These are phyloP conservation scores for Haplographium delicatum DNA, from an alignment of 495 filamentous ascomycete species.

Conservation along the genomic window DNA sequence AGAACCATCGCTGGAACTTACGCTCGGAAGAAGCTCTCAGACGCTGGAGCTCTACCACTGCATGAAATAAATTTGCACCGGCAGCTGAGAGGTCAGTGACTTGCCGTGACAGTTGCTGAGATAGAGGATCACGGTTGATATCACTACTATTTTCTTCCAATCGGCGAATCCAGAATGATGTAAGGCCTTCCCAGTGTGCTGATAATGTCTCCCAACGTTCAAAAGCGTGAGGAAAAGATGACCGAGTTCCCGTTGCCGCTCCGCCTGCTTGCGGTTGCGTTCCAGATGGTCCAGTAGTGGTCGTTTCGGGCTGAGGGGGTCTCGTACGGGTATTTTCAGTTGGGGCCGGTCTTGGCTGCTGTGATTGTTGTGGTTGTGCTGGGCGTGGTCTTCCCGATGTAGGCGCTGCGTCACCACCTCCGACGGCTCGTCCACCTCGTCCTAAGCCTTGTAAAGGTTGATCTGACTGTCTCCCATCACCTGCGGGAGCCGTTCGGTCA, in stretches of 20 bases:
- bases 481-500: constrained; percentile 6
- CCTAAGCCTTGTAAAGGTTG: constrained; percentile 18
- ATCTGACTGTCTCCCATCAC: constrained; percentile 3
- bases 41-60: constrained; percentile 94
- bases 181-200: constrained; percentile 96
- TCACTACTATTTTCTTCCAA: constrained; percentile 86
- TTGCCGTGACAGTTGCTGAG: constrained; percentile 83
- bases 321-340: constrained; percentile 19
- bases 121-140: constrained; percentile 72
- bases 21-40: constrained; percentile 91
- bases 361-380: constrained; percentile 21
- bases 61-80: constrained; percentile 95
- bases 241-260: constrained; percentile 20
- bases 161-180: constrained; percentile 92
- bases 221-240: constrained; percentile 90
- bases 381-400: constrained; percentile 23
- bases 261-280: not conserved
- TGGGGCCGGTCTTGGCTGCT: constrained; percentile 30
- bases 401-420: constrained; percentile 17
- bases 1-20: constrained; percentile 99
- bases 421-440: constrained; percentile 19
- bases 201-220: constrained; percentile 96
- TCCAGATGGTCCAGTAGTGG: constrained; percentile 10
- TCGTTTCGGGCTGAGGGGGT: constrained; percentile 17
- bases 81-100: constrained; percentile 94